Conservation (phyloP, 2,329 filamentous ascomycete genomes). For the Escovopsis sp. region DNA sequence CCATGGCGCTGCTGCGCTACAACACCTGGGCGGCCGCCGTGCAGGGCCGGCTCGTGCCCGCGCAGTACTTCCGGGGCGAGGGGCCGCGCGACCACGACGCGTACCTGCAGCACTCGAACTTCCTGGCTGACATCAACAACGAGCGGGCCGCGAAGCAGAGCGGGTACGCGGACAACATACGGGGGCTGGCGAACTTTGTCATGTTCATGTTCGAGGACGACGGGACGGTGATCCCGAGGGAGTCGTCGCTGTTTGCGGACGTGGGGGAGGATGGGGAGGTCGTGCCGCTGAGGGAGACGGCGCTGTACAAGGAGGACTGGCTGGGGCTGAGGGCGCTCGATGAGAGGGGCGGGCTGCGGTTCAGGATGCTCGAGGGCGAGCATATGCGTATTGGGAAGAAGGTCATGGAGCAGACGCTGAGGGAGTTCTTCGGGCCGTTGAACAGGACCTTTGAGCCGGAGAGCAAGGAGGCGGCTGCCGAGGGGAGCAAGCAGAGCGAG, state of each 20-base stretch:
- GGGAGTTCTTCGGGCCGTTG: conserved; percentile 47
- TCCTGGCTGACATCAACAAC: conserved; percentile 93
- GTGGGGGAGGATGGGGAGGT: conserved; percentile 53
- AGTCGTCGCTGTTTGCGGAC: conserved; percentile 83
- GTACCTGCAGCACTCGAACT: conserved; percentile 73
- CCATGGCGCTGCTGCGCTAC: conserved; percentile 60
- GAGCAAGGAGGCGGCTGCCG: neutral
- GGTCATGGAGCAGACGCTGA: conserved; percentile 50
- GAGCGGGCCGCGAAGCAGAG: conserved; percentile 63
- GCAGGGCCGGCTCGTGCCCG: conserved; percentile 70
- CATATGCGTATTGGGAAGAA: conserved; percentile 71
- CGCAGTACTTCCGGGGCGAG: conserved; percentile 77
- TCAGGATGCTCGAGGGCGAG: conserved; percentile 55
- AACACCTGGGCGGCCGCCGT: conserved; percentile 72
- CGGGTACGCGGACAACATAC: conserved; percentile 58
- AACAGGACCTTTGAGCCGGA: conserved; percentile 22
- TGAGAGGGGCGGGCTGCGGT: conserved; percentile 62
- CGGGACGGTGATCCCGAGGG: conserved; percentile 73
- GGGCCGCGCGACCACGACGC: conserved; percentile 43
- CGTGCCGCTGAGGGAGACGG: conserved; percentile 51
- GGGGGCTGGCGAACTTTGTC: conserved; percentile 58
- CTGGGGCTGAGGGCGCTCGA: conserved; percentile 70
- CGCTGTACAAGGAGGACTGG: conserved; percentile 85
- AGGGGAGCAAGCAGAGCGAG: no score
- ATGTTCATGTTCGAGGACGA: conserved; percentile 88